Evolutionary conservation across 176 grass and related monocot species (phyloP).

Genomic region (Musa beccarii): DNA sequence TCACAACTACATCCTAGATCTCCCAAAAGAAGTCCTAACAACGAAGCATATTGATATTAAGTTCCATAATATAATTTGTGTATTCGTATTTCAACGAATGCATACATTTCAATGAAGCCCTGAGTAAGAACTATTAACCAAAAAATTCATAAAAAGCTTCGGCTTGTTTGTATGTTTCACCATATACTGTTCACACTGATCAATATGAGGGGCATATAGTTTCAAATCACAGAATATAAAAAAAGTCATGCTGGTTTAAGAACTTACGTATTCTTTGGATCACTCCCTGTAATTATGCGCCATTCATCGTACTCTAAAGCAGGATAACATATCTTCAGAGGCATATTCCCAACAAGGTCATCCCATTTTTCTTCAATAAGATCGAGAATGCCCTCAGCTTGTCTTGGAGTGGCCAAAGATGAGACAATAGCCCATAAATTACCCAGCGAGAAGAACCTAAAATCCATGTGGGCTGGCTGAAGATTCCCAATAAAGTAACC

Average conservation of each 20-base stretch:
- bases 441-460: constrained; percentile 42
- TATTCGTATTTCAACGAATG: too few relatives aligned
- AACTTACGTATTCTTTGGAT: constrained; percentile 44
- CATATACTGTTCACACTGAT: too few relatives aligned
- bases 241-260: not conserved
- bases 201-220: too few relatives aligned
- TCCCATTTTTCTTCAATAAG: constrained; percentile 44
- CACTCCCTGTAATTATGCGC: constrained; percentile 40
- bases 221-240: not conserved
- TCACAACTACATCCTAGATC: too few relatives aligned
- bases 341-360: constrained; percentile 38
- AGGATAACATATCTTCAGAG: constrained; percentile 40
- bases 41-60: too few relatives aligned
- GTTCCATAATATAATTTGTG: too few relatives aligned
- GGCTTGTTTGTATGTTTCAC: too few relatives aligned
- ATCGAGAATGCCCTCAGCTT: constrained; percentile 39
- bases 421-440: constrained; percentile 40
- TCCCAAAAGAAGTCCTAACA: too few relatives aligned
- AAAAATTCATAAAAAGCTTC: too few relatives aligned
- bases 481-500: constrained; percentile 31
- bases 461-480: constrained; percentile 47
- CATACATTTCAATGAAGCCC: too few relatives aligned
- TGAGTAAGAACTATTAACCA: too few relatives aligned
- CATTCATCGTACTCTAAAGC: constrained; percentile 40
- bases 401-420: constrained; percentile 30